A percentile compares a stretch with the other conserved stretches of the same genome.
Evolutionary conservation across 257 asterid species (phyloP).

Genomic region (Verbascum thapsus): DNA sequence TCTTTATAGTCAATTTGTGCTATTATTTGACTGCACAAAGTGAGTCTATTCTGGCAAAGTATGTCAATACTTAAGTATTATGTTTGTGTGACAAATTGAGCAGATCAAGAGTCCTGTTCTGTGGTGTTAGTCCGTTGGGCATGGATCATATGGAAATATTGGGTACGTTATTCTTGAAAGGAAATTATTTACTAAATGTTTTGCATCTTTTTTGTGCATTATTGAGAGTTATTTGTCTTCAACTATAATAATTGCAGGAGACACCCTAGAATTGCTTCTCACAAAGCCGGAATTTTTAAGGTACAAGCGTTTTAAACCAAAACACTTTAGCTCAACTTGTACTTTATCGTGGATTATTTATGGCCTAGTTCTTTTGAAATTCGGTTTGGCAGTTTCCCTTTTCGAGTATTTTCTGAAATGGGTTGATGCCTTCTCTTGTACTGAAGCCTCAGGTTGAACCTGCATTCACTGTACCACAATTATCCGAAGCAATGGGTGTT

Average conservation of each 20-base stretch:
- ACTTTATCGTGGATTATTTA: constrained; percentile 30
- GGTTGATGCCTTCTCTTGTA: constrained; percentile 53
- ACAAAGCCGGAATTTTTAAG: constrained; percentile 92
- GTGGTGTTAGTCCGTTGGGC: constrained; percentile 89
- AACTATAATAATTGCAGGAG: constrained; percentile 39
- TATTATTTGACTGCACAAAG: constrained; percentile 8
- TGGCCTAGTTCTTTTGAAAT: constrained; percentile 31
- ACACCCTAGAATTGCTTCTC: constrained; percentile 84
- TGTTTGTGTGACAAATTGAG: constrained; percentile 23
- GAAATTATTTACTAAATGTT: background rate
- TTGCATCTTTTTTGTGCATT: constrained; percentile 17
- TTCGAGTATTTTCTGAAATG: constrained; percentile 51
- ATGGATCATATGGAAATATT: constrained; percentile 94
- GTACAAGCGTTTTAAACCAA: constrained; percentile 40
- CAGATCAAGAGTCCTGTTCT: constrained; percentile 84
- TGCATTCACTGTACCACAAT: constrained; percentile 81
- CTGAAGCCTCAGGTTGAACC: constrained; percentile 87
- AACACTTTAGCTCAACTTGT: constrained; percentile 16
- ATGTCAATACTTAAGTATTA: constrained; percentile 6
- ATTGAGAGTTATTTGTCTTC: constrained; percentile 10
- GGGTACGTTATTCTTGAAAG: constrained; percentile 47
- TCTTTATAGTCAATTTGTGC: constrained; percentile 23
- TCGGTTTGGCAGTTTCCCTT: constrained; percentile 38
- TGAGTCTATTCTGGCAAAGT: background rate
- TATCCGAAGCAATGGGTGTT: constrained; percentile 81